Base-by-base conservation (phyloP, 1,284 basidiomycete genomes). In the Violaceomyces palustris region DNA sequence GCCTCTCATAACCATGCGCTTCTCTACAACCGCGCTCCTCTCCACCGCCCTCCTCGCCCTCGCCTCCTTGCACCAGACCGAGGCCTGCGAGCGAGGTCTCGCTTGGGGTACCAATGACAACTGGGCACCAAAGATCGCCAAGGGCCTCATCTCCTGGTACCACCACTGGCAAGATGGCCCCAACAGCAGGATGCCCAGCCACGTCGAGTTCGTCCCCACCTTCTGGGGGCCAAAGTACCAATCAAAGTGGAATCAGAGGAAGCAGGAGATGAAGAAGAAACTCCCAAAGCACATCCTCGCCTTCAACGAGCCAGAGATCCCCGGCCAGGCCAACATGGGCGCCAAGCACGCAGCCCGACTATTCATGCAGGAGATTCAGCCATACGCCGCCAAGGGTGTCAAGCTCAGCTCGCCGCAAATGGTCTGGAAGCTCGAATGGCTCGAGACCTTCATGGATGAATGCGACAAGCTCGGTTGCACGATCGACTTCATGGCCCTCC, bases 371-470 rank as follows among this genome's bases (percentile, higher is more conserved):
- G 61, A 70, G 51, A 54, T 72, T 32, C 51, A 61, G 28, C 69
- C 67, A 11, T 69, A 58, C 37, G 66, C 64, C 29, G 42, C 41
- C 23, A 61, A 63, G 46, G 69, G 69, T 22, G 56, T 67, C 42
- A 63, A 67, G 43, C 50, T 72, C 51, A 59, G 53, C 43, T 55
- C 63, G 28, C 69, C 70, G 6, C 68, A 71, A 50, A 68, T 72
- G 52, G 70, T 69, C 18, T 72, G 49, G 35, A 56, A 71, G 50
- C 35, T 59, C 33, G 47, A 61, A 19, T 69, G 65, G 68, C 51
- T 73, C 22, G 31, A 52, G 39, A 38, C 50, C 28, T 69, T 73
- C 43, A 61, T 70, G 57, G 39, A 63, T 23, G 46, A 61, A 35
- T 63, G 69, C 56, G 39, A 66, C 35, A 47, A 51, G 35, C 41